Evolutionary conservation across 2,329 filamentous ascomycete species (phyloP), one percentile per base, ranked within the genome.

Genomic region (Dryadomyces sulphureus): DNA sequence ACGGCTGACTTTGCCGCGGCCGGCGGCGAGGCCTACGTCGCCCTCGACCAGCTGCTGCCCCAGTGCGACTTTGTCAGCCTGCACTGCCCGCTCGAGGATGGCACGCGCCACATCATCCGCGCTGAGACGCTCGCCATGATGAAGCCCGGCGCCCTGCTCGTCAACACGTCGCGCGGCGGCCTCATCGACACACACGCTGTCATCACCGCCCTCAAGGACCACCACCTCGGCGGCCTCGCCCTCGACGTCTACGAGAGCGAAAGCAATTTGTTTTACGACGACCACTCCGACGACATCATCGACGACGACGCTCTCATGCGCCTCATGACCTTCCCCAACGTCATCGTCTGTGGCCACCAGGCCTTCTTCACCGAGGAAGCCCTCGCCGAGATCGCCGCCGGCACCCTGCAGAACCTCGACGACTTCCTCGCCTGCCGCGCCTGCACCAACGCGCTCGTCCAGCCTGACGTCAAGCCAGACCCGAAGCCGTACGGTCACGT

Each of bases 231-330:
- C 7, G 78, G 75, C 1, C 62, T 81, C 25, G 79, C 77, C 0
- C 65, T 84, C 35, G 79, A 84, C 56, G 79, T 84, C 16, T 84
- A 83, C 57, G 79, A 84, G 56, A 70, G 69, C 38, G 79, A 84
- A 57, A 65, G 69, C n/a, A 59, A 65, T 35, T 61, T 81, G 32
- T 83, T 83, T 55, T 82, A 82, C 58, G 69, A 74, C 53, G 78
- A 82, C 52, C 75, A 79, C 54, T 79, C 75, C 5, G 69, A 65
- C 14, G 69, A 78, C 50, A 77, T 82, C 53, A 79, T 82, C 51
- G 66, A 81, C 42, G 79, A 84, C 55, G 78, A 83, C 53, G 65
- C 72, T 47, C 63, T 84, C 39, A 79, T 78, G 70, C 70, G 79
- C 5, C 60, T 84, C 50, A 74, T 79, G 61, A 81, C 77, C 1